Base-by-base conservation (phyloP, 805 yeast species). In the Saccharomycopsis microspora region DNA sequence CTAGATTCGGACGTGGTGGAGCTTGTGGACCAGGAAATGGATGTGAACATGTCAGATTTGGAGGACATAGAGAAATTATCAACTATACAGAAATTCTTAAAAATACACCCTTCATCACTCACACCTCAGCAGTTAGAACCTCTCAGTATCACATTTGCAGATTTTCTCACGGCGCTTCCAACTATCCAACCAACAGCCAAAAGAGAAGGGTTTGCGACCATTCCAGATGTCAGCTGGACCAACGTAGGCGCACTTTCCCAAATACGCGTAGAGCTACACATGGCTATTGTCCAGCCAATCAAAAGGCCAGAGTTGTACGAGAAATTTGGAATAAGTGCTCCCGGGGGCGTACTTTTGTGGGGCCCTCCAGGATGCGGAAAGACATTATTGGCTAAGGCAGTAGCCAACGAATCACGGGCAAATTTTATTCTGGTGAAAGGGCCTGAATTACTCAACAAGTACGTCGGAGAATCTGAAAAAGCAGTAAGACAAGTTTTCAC, bases 341-440 rank as follows among this genome's bases (percentile, higher is more conserved):
- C 97, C 2, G 88, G 96, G 0, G 98, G 98, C 49, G 98, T 93
- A 1, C 67, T 93, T 30, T 75, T 93, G 71, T 93, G 98, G 98
- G 98, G 98, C 0, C 98, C 98, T 1, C 98, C 98, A 3, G 98
- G 98, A 36, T 93, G 97, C 68, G 98, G 98, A 73, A 93, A 93
- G 61, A 93, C 98, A 0, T 70, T 93, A 44, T 69, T 93, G 32
- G 97, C 97, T 1, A 93, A 93, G 59, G 98, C 98, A 2, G 97
- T 93, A 3, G 98, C 98, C 7, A 90, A 90, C 61, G 97, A 93
- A 64, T 87, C 96, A 0, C 75, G 94, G 46, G 97, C 97, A 8
- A 93, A 93, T 61, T 93, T 93, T 64, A 93, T 93, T 37, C 85
- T 96, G 7, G 88, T 93, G 33, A 83, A 94, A 54, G 98, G 98